Base-by-base conservation (phyloP, 441 rosid species). In the Dalechampia spathulata region DNA sequence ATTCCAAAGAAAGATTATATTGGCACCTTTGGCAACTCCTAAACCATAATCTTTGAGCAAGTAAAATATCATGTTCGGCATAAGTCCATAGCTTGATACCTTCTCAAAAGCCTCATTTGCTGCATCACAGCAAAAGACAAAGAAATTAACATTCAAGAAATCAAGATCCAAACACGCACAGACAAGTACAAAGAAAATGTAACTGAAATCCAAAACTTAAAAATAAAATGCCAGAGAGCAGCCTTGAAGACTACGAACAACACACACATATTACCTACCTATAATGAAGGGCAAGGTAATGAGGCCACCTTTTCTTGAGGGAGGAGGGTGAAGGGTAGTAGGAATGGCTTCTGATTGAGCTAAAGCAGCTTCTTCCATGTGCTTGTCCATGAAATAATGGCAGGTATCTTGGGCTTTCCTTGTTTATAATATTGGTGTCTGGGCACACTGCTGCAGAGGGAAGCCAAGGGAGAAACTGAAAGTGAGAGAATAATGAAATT, bases 61-160 rank as follows among this genome's bases (percentile, higher is more conserved):
- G 65, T 90, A 90, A 26, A 78, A 42, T 55, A 78, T 79, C 94
- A 90, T 90, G 71, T 87, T 87, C 23, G 89, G 80, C 25, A 72
- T 1, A 62, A 90, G 40, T 19, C 94, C 97, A 58, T 77, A 81
- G 75, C 90, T 82, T 49, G 97, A 86, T 60, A 85, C 79, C 67
- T 78, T 90, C 79, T 87, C 97, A 57, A 83, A 80, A 53, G 75
- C 83, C 60, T 85, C 96, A 66, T 87, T 90, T 56, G 75, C 97
- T 90, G 81, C 48, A 39, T 45, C 13, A 20, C n/a, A 34, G 19
- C 16, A 14, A 53, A 4, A 23, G 19, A 40, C 51, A 48, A 41
- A 27, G 12, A 11, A 36, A 45, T 0, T 3, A 49, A 15, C 14
- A 51, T 11, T 16, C 40, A 49, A 37, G 7, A 63, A 43, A 36